Conservation (phyloP, 192 early-diverging fungal species). For the Phycomyces blakesleeanus region DNA sequence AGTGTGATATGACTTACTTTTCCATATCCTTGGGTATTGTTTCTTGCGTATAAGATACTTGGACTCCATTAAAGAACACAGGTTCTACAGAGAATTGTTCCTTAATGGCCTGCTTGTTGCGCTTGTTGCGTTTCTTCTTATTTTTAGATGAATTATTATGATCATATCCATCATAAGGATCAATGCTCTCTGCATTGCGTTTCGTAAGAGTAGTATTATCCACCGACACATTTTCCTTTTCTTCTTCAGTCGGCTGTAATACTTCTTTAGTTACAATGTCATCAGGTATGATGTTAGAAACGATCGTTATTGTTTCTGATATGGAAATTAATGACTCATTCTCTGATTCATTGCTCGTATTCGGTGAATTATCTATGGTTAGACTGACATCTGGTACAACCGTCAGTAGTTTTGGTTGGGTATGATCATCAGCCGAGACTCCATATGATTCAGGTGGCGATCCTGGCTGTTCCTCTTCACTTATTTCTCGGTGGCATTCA, state of each 20-base stretch:
- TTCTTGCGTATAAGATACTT: constrained; percentile 25
- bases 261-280: neutral
- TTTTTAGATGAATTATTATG: neutral
- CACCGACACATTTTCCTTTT: neutral
- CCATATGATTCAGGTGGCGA: too few relatives aligned
- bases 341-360: too few relatives aligned
- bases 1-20: constrained; percentile 15
- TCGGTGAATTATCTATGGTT: too few relatives aligned
- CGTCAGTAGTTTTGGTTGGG: too few relatives aligned
- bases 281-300: too few relatives aligned
- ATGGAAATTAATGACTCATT: too few relatives aligned
- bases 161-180: constrained; percentile 16
- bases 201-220: neutral
- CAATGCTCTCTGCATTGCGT: neutral
- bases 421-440: too few relatives aligned
- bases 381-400: too few relatives aligned
- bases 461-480: too few relatives aligned
- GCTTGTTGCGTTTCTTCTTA: neutral
- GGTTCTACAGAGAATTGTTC: neutral
- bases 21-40: constrained; percentile 27
- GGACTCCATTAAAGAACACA: constrained; percentile 10
- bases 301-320: too few relatives aligned
- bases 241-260: neutral
- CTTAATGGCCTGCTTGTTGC: neutral
- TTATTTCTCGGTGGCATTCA: too few relatives aligned